Evolutionary conservation across 192 early-diverging fungal genomes (phyloP), one percentile per base, ranked within the genome.

Genomic region (Linderina pennispora): DNA sequence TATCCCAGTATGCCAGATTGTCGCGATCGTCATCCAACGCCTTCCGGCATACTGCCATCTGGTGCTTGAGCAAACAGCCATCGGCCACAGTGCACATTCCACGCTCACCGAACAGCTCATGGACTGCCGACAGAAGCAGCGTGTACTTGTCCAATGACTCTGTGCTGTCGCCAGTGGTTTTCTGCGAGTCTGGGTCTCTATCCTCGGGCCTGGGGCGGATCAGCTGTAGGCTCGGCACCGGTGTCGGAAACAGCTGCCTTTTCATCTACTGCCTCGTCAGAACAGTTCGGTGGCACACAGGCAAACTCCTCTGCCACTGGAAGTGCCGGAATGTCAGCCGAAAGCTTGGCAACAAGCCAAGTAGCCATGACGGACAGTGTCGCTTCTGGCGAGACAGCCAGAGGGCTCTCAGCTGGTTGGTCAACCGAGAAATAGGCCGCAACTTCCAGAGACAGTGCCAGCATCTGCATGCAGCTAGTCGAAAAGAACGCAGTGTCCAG

Each of bases 21-120:
- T 38, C 36, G 10, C 33, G 5, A 22, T 37, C 52, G 7, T 20
- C n/a, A 4, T 41, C 43, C 4, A 59, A 26, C 2, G 10, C 15
- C 10, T 31, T 16, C 6, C 24, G 42, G 38, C 57, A 59, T 17
- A 23, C 41, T 4, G 38, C 10, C 23, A 71, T 39, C 20, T 59
- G 9, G 13, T 55, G 41, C 32, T 52, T 58, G 19, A 71, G 51
- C 6, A 71, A 25, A 9, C 39, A 55, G 13, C 67, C 67, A 20
- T 58, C 40, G 3, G 60, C 59, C 11, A 55, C 47, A 10, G 60
- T 71, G 31, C 67, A 71, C 4, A 59, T 23, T 11, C 59, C 60
- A 13, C 67, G 60, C 47, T 62, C 59, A 43, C 67, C 67, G 16
- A 71, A 51, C 21, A 59, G 23, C 8, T 41, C 19, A 35, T 71